Evolutionary conservation across 2,329 filamentous ascomycete species (phyloP).

Genomic region (Curvularia lunata): DNA sequence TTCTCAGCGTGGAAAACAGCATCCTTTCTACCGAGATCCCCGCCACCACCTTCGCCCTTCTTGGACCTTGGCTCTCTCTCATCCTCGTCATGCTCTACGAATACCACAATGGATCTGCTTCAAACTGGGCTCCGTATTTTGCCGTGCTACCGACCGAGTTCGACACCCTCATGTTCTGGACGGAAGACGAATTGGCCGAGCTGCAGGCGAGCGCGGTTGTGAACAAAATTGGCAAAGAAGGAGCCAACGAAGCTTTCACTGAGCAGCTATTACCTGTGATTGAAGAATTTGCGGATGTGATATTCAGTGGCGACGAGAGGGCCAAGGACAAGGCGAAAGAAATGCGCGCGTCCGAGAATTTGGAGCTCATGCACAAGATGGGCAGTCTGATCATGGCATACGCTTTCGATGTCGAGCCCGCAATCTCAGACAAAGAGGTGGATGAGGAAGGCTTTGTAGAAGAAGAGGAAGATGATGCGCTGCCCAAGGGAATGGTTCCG

Average conservation of each 20-base stretch:
- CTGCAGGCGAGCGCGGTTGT: conserved; percentile 80
- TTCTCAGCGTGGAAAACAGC: conserved; percentile 77
- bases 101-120: conserved; percentile 63
- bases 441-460: conserved; percentile 61
- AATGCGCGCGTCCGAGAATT: conserved; percentile 55
- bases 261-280: conserved; percentile 62
- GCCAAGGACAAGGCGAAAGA: conserved; percentile 47
- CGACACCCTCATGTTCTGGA: conserved; percentile 92
- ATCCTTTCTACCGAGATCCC: conserved; percentile 64
- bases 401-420: conserved; percentile 78
- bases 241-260: conserved; percentile 73
- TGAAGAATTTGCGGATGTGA: conserved; percentile 46
- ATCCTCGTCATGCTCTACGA: conserved; percentile 87
- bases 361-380: conserved; percentile 75
- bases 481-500: conserved; percentile 83
- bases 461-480: conserved; percentile 56
- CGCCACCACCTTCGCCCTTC: conserved; percentile 39
- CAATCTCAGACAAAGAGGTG: conserved; percentile 55
- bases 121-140: conserved; percentile 80
- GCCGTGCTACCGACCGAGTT: conserved; percentile 73
- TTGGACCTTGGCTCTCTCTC: conserved; percentile 60
- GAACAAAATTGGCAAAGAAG: conserved; percentile 74
- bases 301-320: conserved; percentile 49
- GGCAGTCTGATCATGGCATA: conserved; percentile 92
- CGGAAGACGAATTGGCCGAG: conserved; percentile 68